Evolutionary conservation across 139 green algal genomes (phyloP).

Genomic region (Micromonas pusilla): DNA sequence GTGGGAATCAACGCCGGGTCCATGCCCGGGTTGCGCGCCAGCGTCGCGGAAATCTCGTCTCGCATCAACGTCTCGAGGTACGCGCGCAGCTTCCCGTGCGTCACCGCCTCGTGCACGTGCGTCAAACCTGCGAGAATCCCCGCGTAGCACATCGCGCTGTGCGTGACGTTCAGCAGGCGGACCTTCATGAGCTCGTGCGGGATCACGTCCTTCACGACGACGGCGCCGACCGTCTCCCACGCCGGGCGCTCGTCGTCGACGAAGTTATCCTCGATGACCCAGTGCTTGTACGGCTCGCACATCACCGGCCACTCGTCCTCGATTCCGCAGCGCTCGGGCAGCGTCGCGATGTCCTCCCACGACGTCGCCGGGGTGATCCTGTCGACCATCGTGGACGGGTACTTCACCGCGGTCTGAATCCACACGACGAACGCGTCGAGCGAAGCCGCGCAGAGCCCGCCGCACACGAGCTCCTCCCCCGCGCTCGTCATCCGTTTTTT

Average conservation of each 20-base stretch:
- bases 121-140: neutral
- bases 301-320: slow-evolving; percentile 16
- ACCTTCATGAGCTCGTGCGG: slow-evolving; percentile 16
- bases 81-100: neutral
- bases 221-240: slow-evolving; percentile 13
- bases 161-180: slow-evolving; percentile 14
- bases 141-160: slow-evolving; percentile 10
- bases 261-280: slow-evolving; percentile 24
- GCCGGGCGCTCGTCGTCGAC: slow-evolving; percentile 1
- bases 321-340: slow-evolving; percentile 1
- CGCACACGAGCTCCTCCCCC: neutral
- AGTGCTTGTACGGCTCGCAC: slow-evolving; percentile 16
- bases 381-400: slow-evolving; percentile 19
- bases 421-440: neutral
- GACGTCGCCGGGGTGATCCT: slow-evolving; percentile 13
- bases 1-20: neutral
- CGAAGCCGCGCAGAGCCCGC: neutral
- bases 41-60: slow-evolving; percentile 4
- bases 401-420: neutral
- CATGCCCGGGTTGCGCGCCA: neutral
- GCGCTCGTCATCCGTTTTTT: neutral
- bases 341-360: neutral
- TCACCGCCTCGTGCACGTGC: slow-evolving; percentile 3
- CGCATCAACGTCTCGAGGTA: slow-evolving; percentile 5
- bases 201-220: slow-evolving; percentile 1